Evolutionary conservation across 768 basidiomycete genomes (phyloP).

Genomic region (Russula virescens): DNA sequence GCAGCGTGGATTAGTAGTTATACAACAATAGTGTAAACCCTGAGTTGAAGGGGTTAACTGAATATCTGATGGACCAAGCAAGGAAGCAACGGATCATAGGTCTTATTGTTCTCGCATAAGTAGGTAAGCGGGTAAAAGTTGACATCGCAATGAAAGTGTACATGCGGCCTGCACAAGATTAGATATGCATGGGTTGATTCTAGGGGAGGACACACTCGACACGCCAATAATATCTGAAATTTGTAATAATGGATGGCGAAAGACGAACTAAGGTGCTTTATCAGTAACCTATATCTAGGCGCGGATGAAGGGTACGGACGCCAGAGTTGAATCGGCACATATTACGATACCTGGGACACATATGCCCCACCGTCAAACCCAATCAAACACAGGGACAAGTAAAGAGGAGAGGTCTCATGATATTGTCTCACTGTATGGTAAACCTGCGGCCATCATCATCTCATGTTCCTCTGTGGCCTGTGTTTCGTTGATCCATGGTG

Average conservation of each 20-base stretch:
- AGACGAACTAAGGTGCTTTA: no score
- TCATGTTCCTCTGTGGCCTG: slow-evolving; percentile 37
- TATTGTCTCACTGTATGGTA: slow-evolving; percentile 14
- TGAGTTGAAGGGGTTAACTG: slow-evolving; percentile 25
- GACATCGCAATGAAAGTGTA: slow-evolving; percentile 82
- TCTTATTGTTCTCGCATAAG: slow-evolving; percentile 70
- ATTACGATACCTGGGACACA: no score
- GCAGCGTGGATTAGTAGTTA: slow-evolving; percentile 77
- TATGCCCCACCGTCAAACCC: neutral
- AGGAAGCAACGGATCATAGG: slow-evolving; percentile 52
- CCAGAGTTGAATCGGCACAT: slow-evolving; percentile 47
- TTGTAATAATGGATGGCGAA: slow-evolving; percentile 71
- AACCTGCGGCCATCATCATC: slow-evolving; percentile 33
- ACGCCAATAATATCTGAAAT: slow-evolving; percentile 85
- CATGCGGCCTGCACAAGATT: slow-evolving; percentile 48
- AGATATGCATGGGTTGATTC: neutral
- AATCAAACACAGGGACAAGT: neutral
- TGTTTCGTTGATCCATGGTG: slow-evolving; percentile 47
- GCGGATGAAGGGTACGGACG: slow-evolving; percentile 26
- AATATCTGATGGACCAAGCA: neutral
- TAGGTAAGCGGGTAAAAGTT: no score
- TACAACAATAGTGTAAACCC: slow-evolving; percentile 71
- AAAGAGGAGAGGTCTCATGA: slow-evolving; percentile 1
- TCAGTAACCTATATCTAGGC: neutral
- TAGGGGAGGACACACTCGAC: slow-evolving; percentile 55